Conservation (phyloP, 2,329 filamentous ascomycete genomes). For the Botrytis cinerea region DNA sequence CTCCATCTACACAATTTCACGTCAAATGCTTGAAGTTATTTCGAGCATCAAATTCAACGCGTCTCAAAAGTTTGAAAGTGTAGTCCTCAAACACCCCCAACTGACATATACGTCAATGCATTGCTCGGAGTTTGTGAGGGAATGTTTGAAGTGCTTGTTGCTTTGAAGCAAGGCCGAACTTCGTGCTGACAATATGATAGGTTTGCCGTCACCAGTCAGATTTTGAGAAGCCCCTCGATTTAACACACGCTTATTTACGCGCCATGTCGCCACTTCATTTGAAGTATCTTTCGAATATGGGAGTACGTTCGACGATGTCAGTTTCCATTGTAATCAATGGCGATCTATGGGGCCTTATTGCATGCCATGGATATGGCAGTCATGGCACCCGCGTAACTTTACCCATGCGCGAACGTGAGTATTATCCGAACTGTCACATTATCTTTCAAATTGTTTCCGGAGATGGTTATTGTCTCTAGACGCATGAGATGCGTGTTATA, state of each 20-base stretch:
- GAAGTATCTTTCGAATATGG: conserved; percentile 87
- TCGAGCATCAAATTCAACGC: background rate
- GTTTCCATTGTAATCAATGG: conserved; percentile 86
- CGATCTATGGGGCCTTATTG: conserved; percentile 85
- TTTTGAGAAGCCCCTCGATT: conserved; percentile 72
- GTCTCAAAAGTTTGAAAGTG: background rate
- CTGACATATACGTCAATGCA: background rate
- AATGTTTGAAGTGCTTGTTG: background rate
- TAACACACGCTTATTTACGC: conserved; percentile 70
- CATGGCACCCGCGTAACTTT: conserved; percentile 54
- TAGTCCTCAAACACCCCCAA: background rate
- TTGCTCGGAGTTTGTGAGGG: background rate
- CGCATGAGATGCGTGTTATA: background rate
- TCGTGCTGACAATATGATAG: conserved; percentile 7
- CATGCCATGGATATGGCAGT: conserved; percentile 77
- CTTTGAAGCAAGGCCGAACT: background rate
- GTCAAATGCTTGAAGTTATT: background rate
- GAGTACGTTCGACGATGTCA: conserved; percentile 88
- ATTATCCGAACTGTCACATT: background rate
- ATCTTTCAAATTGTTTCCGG: background rate
- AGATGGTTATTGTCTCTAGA: background rate
- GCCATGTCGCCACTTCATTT: conserved; percentile 90
- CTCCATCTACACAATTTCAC: too few species aligned
- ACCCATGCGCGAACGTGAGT: conserved; percentile 55
- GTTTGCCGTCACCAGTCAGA: conserved; percentile 78